Evolutionary conservation across 2,329 filamentous ascomycete genomes (phyloP).

Genomic region (Ceratocystis harringtonii): DNA sequence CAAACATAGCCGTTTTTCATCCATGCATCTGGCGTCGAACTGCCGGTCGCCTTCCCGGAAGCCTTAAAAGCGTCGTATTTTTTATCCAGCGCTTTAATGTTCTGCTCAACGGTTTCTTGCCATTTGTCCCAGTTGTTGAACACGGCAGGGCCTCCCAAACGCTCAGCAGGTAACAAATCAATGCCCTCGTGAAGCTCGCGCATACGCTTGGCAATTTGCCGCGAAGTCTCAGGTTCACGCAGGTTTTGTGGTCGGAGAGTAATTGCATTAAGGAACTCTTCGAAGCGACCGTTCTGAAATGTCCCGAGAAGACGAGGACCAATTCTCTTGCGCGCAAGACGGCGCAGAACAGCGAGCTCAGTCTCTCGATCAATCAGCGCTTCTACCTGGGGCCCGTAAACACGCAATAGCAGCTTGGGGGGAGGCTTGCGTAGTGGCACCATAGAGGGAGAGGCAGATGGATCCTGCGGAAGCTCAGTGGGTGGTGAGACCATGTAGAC

Average conservation of each 20-base stretch:
- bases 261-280: conserved; percentile 79
- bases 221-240: conserved; percentile 66
- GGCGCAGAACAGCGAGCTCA: conserved; percentile 71
- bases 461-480: conserved; percentile 22
- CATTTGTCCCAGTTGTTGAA: conserved; percentile 94
- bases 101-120: conserved; percentile 51
- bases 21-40: conserved; percentile 36
- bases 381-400: conserved; percentile 90
- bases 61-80: conserved; percentile 38
- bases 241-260: conserved; percentile 65
- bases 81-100: conserved; percentile 40
- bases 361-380: conserved; percentile 89
- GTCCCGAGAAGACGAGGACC: conserved; percentile 82
- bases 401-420: conserved; percentile 65
- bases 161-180: conserved; percentile 65
- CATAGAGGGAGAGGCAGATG: conserved; percentile 25
- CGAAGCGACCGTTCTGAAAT: conserved; percentile 88
- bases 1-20: conserved; percentile 61
- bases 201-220: conserved; percentile 94
- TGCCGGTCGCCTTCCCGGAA: conserved; percentile 17
- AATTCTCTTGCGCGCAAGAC: conserved; percentile 81
- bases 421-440: conserved; percentile 29
- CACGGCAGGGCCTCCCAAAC: conserved; percentile 62
- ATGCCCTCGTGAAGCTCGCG: conserved; percentile 88
- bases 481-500: conserved; percentile 90